Evolutionary conservation across 2,329 filamentous ascomycete genomes (phyloP), one percentile per base, ranked within the genome.

Genomic region (Plenodomus lindquistii): DNA sequence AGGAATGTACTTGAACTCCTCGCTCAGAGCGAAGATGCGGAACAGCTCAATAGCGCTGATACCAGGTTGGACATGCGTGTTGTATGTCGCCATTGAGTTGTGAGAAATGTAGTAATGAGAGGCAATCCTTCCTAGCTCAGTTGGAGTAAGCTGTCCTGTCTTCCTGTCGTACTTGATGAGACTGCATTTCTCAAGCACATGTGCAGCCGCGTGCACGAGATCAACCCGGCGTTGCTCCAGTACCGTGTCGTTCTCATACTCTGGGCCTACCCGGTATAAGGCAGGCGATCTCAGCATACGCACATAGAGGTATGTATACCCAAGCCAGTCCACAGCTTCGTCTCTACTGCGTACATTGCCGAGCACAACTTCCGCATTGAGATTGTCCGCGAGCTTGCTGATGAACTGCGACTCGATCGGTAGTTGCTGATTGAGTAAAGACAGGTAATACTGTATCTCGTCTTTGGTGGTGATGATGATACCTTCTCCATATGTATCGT

Each of bases 21-120:
- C 91, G 66, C 94, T 97, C 29, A 97, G 82, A 11, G 95, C 88
- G 69, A 99, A 99, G 21, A 99, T 86, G 36, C 95, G 87, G 85
- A 99, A 97, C 36, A 99, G 82, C 74, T 99, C 94, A 56, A 99
- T 96, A 5, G 89, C 89, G 20, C 89, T 91, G 62, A 97, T 94
- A 10, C 88, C 91, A 13, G 93, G 91, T 69, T 97, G 92, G 40
- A 99, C 90, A 59, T 97, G 87, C 68, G 89, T 89, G 71, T 96
- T 96, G 77, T 99, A 99, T 1, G 90, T 97, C 59, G 93, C 82
- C 94, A 99, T 99, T 13, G 93, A 97, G 60, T 85, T 90, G 73
- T 96, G 86, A 0, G 91, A 94, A 66, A 99, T 97, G 77, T 99
- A 99, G 78, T 99, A 99, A 72, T 99, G 94, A 13, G 93, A 97